Conservation (phyloP, 2,329 filamentous ascomycete genomes). For the Pseudogymnoascus sp. region DNA sequence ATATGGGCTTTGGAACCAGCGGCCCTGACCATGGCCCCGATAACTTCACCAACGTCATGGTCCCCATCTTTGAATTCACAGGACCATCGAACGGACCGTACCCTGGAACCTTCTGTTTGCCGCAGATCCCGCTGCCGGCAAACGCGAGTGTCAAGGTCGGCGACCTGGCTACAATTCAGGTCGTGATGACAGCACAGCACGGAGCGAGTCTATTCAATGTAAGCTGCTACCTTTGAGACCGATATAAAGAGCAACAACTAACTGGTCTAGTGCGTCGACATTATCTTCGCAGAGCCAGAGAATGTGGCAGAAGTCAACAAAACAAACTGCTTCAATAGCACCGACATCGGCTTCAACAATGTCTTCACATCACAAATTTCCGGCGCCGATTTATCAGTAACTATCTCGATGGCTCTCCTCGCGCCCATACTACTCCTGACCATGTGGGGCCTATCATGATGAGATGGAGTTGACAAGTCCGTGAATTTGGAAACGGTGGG, state of each 20-base stretch:
- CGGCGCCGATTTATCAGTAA: neutral
- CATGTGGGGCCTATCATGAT: slow-evolving; percentile 2
- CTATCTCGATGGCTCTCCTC: neutral
- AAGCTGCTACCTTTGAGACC: slow-evolving; percentile 14
- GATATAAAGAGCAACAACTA: slow-evolving; percentile 7
- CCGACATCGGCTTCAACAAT: slow-evolving; percentile 65
- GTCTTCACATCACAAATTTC: slow-evolving; percentile 52
- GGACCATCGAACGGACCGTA: slow-evolving; percentile 80
- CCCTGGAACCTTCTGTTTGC: slow-evolving; percentile 79
- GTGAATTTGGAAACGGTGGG: neutral
- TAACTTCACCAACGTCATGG: slow-evolving; percentile 84
- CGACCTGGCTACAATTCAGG: slow-evolving; percentile 85
- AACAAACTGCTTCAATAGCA: slow-evolving; percentile 84
- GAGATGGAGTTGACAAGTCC: neutral
- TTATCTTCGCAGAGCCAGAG: slow-evolving; percentile 75
- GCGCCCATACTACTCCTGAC: neutral
- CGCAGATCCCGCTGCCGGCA: slow-evolving; percentile 75
- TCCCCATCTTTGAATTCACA: slow-evolving; percentile 71
- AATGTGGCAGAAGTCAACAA: slow-evolving; percentile 70
- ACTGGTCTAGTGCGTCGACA: slow-evolving; percentile 72
- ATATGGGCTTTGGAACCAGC: slow-evolving; percentile 73
- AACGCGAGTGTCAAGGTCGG: slow-evolving; percentile 66
- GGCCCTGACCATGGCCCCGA: slow-evolving; percentile 53
- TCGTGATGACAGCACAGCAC: slow-evolving; percentile 76
- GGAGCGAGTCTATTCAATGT: slow-evolving; percentile 63